Conservation (phyloP, 1,139 yeast species). For the Geotrichum australiense region DNA sequence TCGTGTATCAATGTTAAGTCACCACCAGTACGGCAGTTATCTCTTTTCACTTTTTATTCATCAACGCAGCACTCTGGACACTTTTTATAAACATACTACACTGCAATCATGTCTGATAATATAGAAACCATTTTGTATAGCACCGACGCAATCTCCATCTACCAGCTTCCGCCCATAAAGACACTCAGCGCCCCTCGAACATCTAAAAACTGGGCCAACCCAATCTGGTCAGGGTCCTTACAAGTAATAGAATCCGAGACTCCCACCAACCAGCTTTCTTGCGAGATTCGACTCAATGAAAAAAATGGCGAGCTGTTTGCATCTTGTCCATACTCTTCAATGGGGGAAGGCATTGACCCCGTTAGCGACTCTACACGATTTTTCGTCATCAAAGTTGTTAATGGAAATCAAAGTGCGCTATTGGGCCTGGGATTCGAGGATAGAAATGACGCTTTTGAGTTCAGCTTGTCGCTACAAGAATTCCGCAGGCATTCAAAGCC, state of each 20-base stretch:
- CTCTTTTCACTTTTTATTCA: too few relatives aligned
- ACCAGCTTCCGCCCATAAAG: constrained; percentile 34
- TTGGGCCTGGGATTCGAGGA: constrained; percentile 40
- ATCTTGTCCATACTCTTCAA: constrained; percentile 29
- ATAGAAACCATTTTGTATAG: constrained; percentile 19
- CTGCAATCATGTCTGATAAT: constrained; percentile 3
- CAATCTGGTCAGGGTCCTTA: constrained; percentile 36
- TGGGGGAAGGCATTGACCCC: constrained; percentile 29
- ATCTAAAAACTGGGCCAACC: constrained; percentile 35
- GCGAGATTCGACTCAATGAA: constrained; percentile 32
- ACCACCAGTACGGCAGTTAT: too few relatives aligned
- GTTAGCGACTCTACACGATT: constrained; percentile 31
- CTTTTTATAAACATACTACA: too few relatives aligned
- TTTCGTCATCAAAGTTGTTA: constrained; percentile 32
- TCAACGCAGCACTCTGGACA: too few relatives aligned
- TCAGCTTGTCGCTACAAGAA: constrained; percentile 37
- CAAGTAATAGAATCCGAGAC: constrained; percentile 30
- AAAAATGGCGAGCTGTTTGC: constrained; percentile 32
- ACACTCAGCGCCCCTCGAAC: constrained; percentile 25
- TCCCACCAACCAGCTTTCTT: constrained; percentile 20
- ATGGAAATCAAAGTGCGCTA: constrained; percentile 31
- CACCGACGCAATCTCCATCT: constrained; percentile 24
- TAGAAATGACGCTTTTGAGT: constrained; percentile 35
- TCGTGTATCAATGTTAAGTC: too few relatives aligned
- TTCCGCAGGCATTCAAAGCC: constrained; percentile 26